Conservation (phyloP, 2,329 filamentous ascomycete genomes). For the Bipolaris cookei region DNA sequence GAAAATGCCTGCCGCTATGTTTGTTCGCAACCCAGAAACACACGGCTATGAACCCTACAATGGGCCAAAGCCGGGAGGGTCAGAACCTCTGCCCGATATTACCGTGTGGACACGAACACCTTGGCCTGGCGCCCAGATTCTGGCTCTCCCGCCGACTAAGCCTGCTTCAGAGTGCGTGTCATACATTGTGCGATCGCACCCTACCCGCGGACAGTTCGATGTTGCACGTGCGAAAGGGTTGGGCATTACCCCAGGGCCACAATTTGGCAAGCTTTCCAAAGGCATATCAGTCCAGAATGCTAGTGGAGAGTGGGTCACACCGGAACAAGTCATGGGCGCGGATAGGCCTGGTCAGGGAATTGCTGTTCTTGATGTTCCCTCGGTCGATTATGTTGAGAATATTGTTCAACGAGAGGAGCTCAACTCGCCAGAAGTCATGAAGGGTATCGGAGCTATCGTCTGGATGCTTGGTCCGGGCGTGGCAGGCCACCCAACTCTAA, state of each 20-base stretch:
- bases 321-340: conserved; percentile 83
- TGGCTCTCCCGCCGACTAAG: conserved; percentile 70
- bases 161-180: conserved; percentile 74
- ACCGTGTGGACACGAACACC: conserved; percentile 75
- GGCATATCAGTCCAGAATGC: conserved; percentile 69
- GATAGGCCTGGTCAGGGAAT: conserved; percentile 73
- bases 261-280: conserved; percentile 66
- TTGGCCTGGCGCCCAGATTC: conserved; percentile 75
- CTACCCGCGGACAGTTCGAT: conserved; percentile 81
- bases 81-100: conserved; percentile 63
- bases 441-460: conserved; percentile 70
- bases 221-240: conserved; percentile 67
- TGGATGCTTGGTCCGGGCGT: conserved; percentile 82
- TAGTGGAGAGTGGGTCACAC: conserved; percentile 73
- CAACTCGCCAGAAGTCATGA: conserved; percentile 68
- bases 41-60: conserved; percentile 72
- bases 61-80: conserved; percentile 67
- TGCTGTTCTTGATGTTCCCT: conserved; percentile 80
- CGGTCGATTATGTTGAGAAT: conserved; percentile 70
- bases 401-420: conserved; percentile 77
- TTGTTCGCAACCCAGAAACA: conserved; percentile 66
- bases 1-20: conserved; percentile 71
- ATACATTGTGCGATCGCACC: conserved; percentile 81
- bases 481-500: conserved; percentile 65
- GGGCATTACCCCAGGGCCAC: conserved; percentile 65